A percentile compares a stretch with the other conserved stretches of the same genome.
phyloP scores from a whole-genome alignment of 148 eudicot genomes.

The Fagopyrum tataricum region DNA sequence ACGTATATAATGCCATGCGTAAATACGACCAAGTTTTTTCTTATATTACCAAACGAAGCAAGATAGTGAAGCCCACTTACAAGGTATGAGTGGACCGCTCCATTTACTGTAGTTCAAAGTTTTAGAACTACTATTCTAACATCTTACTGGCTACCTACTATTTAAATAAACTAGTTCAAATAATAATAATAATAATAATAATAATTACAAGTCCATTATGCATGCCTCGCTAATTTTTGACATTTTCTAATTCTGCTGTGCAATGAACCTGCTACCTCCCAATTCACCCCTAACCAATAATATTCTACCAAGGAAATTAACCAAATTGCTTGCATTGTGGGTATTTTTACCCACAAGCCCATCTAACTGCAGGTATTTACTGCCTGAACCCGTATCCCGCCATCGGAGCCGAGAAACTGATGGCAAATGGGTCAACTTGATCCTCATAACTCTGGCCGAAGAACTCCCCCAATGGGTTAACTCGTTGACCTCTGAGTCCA shows the following conservation, averaged over 20 bases:
- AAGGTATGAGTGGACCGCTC: not conserved
- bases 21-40: not conserved
- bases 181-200: not conserved
- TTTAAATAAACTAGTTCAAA: not conserved
- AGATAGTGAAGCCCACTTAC: not conserved
- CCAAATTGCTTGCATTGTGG: not conserved
- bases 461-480: conserved; percentile 14
- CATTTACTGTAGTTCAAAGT: no score
- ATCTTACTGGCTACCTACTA: not conserved
- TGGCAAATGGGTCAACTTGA: conserved; percentile 29
- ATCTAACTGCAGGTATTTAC: conserved; percentile 24
- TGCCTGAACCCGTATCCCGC: conserved; percentile 26
- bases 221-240: no score
- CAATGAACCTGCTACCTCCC: not conserved
- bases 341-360: conserved; percentile 14
- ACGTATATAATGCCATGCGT: not conserved
- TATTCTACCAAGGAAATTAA: not conserved
- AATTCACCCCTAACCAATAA: not conserved
- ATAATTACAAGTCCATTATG: no score
- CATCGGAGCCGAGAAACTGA: conserved; percentile 26
- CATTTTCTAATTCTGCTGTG: no score
- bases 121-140: not conserved
- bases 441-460: conserved; percentile 11
- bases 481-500: conserved; percentile 29
- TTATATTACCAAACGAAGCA: not conserved